Percentiles rank a stretch among this genome's conserved stretches.
phyloP scores from a whole-genome alignment of 306 rosid species.

The Cyclanthera cordifolia region DNA sequence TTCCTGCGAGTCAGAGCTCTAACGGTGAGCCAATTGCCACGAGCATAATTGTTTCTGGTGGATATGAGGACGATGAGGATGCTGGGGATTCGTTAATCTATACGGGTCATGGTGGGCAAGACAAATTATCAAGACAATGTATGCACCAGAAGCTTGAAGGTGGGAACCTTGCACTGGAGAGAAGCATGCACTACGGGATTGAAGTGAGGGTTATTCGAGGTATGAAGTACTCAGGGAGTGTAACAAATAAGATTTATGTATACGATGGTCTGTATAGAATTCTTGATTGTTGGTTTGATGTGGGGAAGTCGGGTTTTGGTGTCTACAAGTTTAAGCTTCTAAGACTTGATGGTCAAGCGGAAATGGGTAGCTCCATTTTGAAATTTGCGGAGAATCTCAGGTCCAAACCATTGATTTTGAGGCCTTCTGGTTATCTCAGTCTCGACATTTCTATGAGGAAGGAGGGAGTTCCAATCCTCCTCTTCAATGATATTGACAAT shows the following conservation, averaged over 20 bases:
- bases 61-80: slow-evolving; percentile 83
- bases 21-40: slow-evolving; percentile 92
- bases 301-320: slow-evolving; percentile 89
- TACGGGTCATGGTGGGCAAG: slow-evolving; percentile 96
- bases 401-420: slow-evolving; percentile 32
- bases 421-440: slow-evolving; percentile 50
- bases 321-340: slow-evolving; percentile 67
- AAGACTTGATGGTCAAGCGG: slow-evolving; percentile 72
- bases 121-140: slow-evolving; percentile 56
- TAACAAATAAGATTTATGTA: slow-evolving; percentile 58
- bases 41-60: slow-evolving; percentile 82
- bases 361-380: slow-evolving; percentile 69
- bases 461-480: slow-evolving; percentile 43
- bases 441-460: slow-evolving; percentile 48
- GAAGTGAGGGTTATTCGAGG: slow-evolving; percentile 92
- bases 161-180: slow-evolving; percentile 83
- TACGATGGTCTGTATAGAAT: slow-evolving; percentile 87
- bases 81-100: slow-evolving; percentile 69
- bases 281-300: slow-evolving; percentile 75
- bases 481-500: slow-evolving; percentile 67
- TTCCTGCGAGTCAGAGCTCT: slow-evolving; percentile 68
- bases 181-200: slow-evolving; percentile 86
- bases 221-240: slow-evolving; percentile 32
- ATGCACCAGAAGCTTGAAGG: slow-evolving; percentile 79
- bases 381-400: slow-evolving; percentile 48